Evolutionary conservation across 1,139 yeast species (phyloP).

Genomic region (Nadsonia starkeyi-henricii): DNA sequence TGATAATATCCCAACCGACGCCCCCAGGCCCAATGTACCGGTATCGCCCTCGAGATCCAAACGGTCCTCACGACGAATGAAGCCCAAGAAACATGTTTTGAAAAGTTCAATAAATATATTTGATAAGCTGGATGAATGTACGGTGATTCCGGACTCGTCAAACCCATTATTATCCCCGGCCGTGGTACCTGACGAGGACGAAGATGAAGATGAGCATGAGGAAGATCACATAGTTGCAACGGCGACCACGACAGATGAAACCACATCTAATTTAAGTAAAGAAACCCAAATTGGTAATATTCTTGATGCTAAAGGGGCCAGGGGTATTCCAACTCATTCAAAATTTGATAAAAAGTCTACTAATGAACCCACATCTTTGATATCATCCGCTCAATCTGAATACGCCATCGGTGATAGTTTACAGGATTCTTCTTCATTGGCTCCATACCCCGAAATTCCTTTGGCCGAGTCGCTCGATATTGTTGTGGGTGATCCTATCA

Average conservation of each 20-base stretch:
- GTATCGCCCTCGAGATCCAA: neutral
- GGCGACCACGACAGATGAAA: neutral
- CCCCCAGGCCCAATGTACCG: neutral
- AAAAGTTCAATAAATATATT: neutral
- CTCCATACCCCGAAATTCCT: neutral
- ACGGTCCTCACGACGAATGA: neutral
- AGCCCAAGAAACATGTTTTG: neutral
- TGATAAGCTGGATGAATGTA: neutral
- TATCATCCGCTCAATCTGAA: too few species aligned
- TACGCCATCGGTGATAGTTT: too few species aligned
- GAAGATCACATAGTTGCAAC: neutral
- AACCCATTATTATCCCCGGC: neutral
- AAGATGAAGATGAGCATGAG: neutral
- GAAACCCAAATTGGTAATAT: too few species aligned
- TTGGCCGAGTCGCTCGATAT: constrained; percentile 31
- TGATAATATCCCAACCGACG: neutral
- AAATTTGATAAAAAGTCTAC: too few species aligned
- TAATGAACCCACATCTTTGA: too few species aligned
- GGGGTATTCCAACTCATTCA: too few species aligned
- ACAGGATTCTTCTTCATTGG: too few species aligned
- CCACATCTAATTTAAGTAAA: too few species aligned
- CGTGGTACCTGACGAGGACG: neutral
- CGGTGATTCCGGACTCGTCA: neutral
- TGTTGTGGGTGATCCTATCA: constrained; percentile 78
- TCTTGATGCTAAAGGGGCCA: too few species aligned